Base-by-base conservation (phyloP, 202 grass and related monocot genomes). In the Musa balbisiana region DNA sequence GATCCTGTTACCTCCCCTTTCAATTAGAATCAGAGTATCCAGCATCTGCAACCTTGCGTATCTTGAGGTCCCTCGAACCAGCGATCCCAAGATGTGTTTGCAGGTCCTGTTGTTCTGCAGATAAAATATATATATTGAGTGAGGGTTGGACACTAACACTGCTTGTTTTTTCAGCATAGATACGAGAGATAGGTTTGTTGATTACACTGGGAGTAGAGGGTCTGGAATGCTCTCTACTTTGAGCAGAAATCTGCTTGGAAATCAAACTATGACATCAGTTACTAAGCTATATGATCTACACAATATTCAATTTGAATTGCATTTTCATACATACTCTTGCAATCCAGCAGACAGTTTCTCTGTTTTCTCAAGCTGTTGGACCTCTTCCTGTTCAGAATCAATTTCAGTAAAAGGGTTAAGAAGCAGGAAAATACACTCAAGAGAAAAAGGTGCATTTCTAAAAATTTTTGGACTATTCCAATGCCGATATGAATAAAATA, bases 61-160 rank as follows among this genome's bases (percentile, higher is more conserved):
- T 93, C 84, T 81, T 93, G 84, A 11, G 88, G 88, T 56, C 93
- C 87, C 87, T 97, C 93, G 74, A 97, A 93, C 93, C 90, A 97
- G 71, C 80, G 84, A 49, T 98, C 94, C 94, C 90, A 98, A 2
- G 78, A 86, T 67, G 81, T 80, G 60, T 60, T 84, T 55, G 75
- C 80, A 52, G 81, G 86, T 62, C 90, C 94, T 13, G 11, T 86
- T 66, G 87, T 93, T 84, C 93, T 98, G 83, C 81, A 79, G 81
- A 88, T 27, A 77, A 33, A 33, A 33, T 33, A 33, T 33, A 33
- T 33, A 33, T 33, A 33, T 33, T 33, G 33, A 43, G 33, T 33
- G 4, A 43, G 33, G 33, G 4, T 6, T 6, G 33, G 5, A 43
- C 5, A 8, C 33, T 43, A 43, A 5, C 33, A 43, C 0, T 43